Base-by-base conservation (phyloP, 331 rosid genomes). In the Quercus phellos region DNA sequence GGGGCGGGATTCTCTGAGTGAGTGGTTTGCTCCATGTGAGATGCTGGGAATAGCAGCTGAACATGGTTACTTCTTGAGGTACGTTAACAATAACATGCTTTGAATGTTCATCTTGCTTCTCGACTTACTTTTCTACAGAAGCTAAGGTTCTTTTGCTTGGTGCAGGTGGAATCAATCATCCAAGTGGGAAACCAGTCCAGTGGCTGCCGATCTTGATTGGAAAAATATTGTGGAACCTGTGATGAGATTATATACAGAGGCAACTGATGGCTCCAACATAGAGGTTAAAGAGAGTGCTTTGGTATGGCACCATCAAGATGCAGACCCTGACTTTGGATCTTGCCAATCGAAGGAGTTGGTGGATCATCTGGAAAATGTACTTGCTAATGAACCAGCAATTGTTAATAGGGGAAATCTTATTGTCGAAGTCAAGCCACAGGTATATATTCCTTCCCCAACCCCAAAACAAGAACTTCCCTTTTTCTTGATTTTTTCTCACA, bases 301-400 rank as follows among this genome's bases (percentile, higher is more conserved):
- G 92, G 99, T 94, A 64, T 94, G 99, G 99, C 99, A 92, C 80
- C 98, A 94, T 79, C 97, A 90, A 86, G 99, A 94, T 77, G 99
- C 99, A 46, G 99, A 94, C 83, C 96, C 98, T 17, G 99, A 92
- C 82, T 94, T 94, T 81, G 98, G 99, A 73, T 92, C 97, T 56
- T 94, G 99, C 84, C 99, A 94, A 85, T 97, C 97, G 54, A 94
- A 91, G 85, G 99, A 95, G 77, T 83, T 95, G 87, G 78, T 91
- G 84, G 87, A 89, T 83, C 98, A 95, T 84, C 82, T 95, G 72
- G 99, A 93, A 86, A 95, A 91, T 22, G 99, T 95, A 74, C 94
- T 95, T 76, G 79, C 98, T 22, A 95, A 95, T 51, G 99, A 95
- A 77, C 99, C 99, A 2, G 97, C 94, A 4, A 84, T 87, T 50